Evolutionary conservation across 768 basidiomycete species (phyloP).

Genomic region (Kwoniella newhampshirensis): DNA sequence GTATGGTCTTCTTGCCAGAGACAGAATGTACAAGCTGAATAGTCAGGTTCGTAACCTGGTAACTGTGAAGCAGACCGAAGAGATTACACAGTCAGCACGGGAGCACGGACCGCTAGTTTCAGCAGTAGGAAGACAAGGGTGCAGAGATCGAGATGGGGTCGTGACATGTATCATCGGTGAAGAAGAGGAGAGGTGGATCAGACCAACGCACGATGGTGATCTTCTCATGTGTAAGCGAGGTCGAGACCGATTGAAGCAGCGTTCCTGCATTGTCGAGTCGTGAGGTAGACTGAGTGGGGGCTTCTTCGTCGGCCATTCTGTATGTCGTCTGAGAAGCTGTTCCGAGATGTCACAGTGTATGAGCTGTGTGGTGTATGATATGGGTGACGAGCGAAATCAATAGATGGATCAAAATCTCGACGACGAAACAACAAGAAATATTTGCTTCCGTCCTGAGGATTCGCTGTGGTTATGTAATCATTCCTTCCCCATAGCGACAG

Average conservation of each 20-base stretch:
- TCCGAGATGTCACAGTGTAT: too few relatives aligned
- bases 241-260: conserved; percentile 36
- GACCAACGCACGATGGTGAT: conserved; percentile 46
- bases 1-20: conserved; percentile 94
- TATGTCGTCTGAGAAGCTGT: background rate
- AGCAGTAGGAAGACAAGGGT: background rate
- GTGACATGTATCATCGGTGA: background rate
- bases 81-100: background rate
- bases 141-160: background rate
- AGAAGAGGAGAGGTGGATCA: background rate
- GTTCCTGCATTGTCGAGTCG: conserved; percentile 41
- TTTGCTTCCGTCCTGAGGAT: too few relatives aligned
- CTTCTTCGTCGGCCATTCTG: conserved; percentile 24
- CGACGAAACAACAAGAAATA: too few relatives aligned
- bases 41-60: conserved; percentile 74
- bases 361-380: too few relatives aligned
- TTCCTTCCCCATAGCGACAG: too few relatives aligned
- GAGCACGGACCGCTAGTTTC: background rate
- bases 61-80: conserved; percentile 59
- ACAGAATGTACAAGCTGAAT: conserved; percentile 87
- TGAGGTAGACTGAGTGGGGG: conserved; percentile 20
- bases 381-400: too few relatives aligned
- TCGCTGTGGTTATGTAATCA: too few relatives aligned
- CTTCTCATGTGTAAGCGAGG: conserved; percentile 39
- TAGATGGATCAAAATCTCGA: too few relatives aligned